These are phyloP conservation scores for Marasmius sp. DNA, from an alignment of 1,284 basidiomycete species.

Conservation along the genomic window DNA sequence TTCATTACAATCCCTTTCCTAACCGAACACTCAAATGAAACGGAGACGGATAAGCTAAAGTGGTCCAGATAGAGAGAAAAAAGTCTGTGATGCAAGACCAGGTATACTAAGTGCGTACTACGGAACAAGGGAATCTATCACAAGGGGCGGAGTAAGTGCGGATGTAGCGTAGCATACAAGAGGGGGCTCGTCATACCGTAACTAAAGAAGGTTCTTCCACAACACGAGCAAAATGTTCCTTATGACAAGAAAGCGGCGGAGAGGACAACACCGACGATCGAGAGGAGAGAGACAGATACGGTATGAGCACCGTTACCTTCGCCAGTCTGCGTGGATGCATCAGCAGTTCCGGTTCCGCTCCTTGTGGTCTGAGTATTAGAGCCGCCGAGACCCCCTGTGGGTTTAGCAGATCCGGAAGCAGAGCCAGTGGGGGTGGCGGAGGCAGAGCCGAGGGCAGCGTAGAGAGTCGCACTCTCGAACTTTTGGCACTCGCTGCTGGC, in stretches of 20 bases:
- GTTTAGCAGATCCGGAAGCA: background rate
- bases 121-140: background rate
- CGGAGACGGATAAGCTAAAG: too few relatives aligned
- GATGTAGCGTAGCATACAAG: too few relatives aligned
- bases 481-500: slow-evolving; percentile 17
- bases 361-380: background rate
- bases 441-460: background rate
- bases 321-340: background rate
- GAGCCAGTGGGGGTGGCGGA: background rate
- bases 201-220: too few relatives aligned
- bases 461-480: background rate
- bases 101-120: slow-evolving; percentile 29
- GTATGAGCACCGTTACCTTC: background rate
- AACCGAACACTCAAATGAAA: too few relatives aligned
- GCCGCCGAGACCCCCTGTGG: background rate
- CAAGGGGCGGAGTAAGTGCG: too few relatives aligned
- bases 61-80: too few relatives aligned
- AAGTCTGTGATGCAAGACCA: too few relatives aligned
- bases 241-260: background rate
- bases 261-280: background rate
- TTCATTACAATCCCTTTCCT: too few relatives aligned
- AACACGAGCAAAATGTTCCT: background rate
- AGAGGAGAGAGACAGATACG: background rate
- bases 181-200: too few relatives aligned
- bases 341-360: background rate